Evolutionary conservation across 139 green algal genomes (phyloP), one percentile per base, ranked within the genome.

Genomic region (Mychonastes homosphaera): DNA sequence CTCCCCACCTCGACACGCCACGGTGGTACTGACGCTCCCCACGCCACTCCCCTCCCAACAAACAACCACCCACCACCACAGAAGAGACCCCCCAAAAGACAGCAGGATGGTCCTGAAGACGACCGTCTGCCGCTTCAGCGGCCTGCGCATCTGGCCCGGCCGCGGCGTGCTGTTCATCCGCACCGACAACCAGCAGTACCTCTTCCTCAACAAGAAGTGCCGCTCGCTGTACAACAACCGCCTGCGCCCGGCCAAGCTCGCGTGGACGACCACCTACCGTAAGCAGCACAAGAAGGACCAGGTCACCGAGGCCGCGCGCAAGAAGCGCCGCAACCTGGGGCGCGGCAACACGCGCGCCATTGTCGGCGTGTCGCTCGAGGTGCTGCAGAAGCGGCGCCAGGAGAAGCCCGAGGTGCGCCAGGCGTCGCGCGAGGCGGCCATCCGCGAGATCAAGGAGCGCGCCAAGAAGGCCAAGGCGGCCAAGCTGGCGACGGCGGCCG

Each of bases 281-380:
- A 97, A 96, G 82, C 69, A 80, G 72, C 91, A 98, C 86, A 94
- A 94, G 77, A 98, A 98, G 85, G 89, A 89, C 66, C 75, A 80
- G 76, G 72, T 81, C 39, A 64, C 79, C 33, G 76, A 82, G 69
- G 66, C 83, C 32, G 53, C 78, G 6, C 79, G 88, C 53, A 97
- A 94, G 86, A 96, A 95, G 87, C 78, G 85, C 41, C 70, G 88
- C 34, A 74, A 71, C 9, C 61, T 63, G 38, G 78, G 38, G 65
- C 87, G 85, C 66, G 59, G 48, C 19, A 63, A 65, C 28, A 77
- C 74, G 49, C 81, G 92, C 35, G 79, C 90, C 45, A 91, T 98
- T 50, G 86, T 77, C 29, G 82, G 86, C 33, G 80, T 76, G 9
- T 88, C 83, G 19, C 67, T 98, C 41, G 92, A 98, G 79, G 72